Conservation (phyloP, 768 basidiomycete species). For the Pleurotus cornucopiae region DNA sequence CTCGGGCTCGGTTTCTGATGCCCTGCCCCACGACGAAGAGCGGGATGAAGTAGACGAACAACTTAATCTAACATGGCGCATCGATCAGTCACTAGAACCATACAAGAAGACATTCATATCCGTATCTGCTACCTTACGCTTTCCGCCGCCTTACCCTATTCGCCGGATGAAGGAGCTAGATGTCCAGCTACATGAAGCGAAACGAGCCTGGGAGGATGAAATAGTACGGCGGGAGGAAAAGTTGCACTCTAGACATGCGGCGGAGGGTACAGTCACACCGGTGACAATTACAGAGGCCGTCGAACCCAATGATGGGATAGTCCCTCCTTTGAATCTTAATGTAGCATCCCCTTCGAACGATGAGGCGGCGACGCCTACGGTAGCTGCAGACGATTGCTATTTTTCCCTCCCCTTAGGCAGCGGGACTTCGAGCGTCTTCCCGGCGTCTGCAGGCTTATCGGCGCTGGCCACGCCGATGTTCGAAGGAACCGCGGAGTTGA, state of each 20-base stretch:
- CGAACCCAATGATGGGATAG: conserved; percentile 17
- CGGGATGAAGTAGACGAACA: conserved; percentile 73
- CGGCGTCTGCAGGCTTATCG: conserved; percentile 14
- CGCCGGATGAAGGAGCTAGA: conserved; percentile 87
- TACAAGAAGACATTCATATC: conserved; percentile 89
- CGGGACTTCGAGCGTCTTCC: conserved; percentile 8
- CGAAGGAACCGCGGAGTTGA: conserved; percentile 35
- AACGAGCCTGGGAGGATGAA: conserved; percentile 84
- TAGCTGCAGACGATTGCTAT: conserved; percentile 34
- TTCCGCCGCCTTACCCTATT: conserved; percentile 89
- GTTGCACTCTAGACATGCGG: conserved; percentile 34
- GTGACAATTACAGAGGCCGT: conserved; percentile 23
- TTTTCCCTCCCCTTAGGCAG: conserved; percentile 26
- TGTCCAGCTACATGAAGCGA: conserved; percentile 62
- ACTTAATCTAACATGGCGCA: conserved; percentile 65
- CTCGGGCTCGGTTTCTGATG: conserved; percentile 9
- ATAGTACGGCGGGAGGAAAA: conserved; percentile 74
- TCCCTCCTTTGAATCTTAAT: conserved; percentile 31
- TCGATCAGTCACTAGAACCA: conserved; percentile 77
- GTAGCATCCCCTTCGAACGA: conserved; percentile 30
- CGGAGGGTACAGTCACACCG: conserved; percentile 24
- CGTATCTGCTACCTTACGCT: conserved; percentile 87
- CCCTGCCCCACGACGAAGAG: conserved; percentile 39
- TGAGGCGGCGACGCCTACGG: conserved; percentile 19
- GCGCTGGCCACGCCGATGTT: conserved; percentile 21